Evolutionary conservation across 192 early-diverging fungal species (phyloP).

Genomic region (Chytriomyces confervae): DNA sequence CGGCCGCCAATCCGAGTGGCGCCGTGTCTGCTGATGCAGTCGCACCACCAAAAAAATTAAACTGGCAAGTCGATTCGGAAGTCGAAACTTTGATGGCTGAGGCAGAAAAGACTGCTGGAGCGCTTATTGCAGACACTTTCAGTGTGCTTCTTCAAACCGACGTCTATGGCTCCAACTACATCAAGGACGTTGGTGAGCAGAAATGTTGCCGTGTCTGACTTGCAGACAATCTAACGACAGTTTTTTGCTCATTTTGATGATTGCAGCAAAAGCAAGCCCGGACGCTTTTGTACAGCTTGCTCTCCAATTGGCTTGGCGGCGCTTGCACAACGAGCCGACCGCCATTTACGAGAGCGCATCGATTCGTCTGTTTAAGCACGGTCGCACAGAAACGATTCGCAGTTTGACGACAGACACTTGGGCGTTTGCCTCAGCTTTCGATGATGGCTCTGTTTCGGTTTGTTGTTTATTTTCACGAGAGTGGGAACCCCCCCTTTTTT

Average conservation of each 20-base stretch:
- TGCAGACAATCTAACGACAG: not conserved
- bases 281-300: conserved; percentile 93
- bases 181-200: conserved; percentile 70
- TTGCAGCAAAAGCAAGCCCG: conserved; percentile 77
- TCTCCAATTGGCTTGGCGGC: conserved; percentile 83
- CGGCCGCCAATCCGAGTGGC: conserved; percentile 38
- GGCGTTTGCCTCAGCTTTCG: conserved; percentile 77
- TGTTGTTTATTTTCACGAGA: not conserved
- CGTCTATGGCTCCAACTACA: conserved; percentile 82
- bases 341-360: conserved; percentile 62
- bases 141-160: conserved; percentile 72
- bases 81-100: conserved; percentile 62
- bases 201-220: not conserved
- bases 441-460: conserved; percentile 67
- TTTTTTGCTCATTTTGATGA: not conserved
- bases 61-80: conserved; percentile 70
- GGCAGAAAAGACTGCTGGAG: conserved; percentile 67
- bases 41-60: conserved; percentile 65
- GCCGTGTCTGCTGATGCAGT: conserved; percentile 37
- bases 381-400: conserved; percentile 92
- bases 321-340: conserved; percentile 68
- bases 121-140: conserved; percentile 66
- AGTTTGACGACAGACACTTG: conserved; percentile 77
- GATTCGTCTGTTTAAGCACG: conserved; percentile 66
- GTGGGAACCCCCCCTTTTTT: not conserved